A percentile compares a stretch with the other conserved stretches of the same genome.
Conservation (phyloP, 2,329 filamentous ascomycete genomes). For the Akanthomyces uredinophilus region DNA sequence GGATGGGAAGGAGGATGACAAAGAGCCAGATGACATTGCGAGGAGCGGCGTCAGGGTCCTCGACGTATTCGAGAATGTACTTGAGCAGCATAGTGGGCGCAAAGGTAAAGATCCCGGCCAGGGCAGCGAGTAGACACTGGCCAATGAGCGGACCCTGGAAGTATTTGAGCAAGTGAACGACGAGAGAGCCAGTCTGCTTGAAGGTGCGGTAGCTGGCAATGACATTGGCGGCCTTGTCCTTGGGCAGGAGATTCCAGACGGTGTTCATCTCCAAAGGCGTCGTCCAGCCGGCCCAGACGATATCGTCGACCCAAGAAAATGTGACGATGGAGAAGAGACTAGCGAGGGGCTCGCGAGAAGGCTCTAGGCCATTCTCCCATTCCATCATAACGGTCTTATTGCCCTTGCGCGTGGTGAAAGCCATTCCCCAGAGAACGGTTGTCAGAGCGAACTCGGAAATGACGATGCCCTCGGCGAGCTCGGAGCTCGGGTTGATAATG, state of each 20-base stretch:
- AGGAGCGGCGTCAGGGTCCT: conserved; percentile 69
- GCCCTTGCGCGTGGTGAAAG: conserved; percentile 79
- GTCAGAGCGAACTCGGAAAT: conserved; percentile 71
- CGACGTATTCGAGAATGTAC: conserved; percentile 90
- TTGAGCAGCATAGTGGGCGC: conserved; percentile 86
- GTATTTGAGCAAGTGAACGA: conserved; percentile 76
- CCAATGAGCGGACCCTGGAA: conserved; percentile 72
- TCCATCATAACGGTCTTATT: conserved; percentile 86
- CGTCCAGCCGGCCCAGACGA: conserved; percentile 85
- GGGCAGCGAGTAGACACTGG: conserved; percentile 74
- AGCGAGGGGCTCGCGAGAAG: conserved; percentile 79
- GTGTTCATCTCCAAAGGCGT: conserved; percentile 75
- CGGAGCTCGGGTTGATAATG: conserved; percentile 69
- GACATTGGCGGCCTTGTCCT: conserved; percentile 79
- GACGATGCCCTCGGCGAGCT: conserved; percentile 56
- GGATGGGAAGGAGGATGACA: conserved; percentile 81
- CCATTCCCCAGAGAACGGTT: conserved; percentile 68
- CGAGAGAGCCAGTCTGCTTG: conserved; percentile 73
- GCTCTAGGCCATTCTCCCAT: conserved; percentile 82
- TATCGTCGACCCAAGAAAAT: conserved; percentile 84
- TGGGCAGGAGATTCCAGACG: conserved; percentile 87
- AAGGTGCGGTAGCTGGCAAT: conserved; percentile 78
- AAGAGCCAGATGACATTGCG: conserved; percentile 92
- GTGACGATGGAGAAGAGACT: conserved; percentile 84
- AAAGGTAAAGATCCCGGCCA: conserved; percentile 82